These are phyloP conservation scores for Malassezia brasiliensis DNA, from an alignment of 1,284 basidiomycete species.

Conservation along the genomic window DNA sequence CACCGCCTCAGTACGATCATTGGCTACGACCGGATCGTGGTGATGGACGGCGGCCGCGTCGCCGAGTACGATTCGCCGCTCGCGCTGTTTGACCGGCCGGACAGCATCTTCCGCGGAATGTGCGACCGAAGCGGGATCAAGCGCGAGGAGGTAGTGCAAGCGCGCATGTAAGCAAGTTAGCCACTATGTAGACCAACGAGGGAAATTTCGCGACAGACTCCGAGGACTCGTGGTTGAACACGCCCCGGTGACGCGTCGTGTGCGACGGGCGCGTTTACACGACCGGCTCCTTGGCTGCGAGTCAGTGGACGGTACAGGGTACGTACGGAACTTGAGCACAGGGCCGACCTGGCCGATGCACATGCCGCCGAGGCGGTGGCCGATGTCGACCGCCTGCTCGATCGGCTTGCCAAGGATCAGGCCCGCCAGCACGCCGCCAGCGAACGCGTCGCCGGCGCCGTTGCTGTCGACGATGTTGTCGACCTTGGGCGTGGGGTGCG, in stretches of 20 bases:
- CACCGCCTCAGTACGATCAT: slow-evolving; percentile 67
- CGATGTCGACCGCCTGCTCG: slow-evolving; percentile 70
- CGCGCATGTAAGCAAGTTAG: background rate
- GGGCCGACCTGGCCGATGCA: slow-evolving; percentile 69
- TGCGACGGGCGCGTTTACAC: slow-evolving; percentile 14
- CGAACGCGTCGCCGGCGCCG: slow-evolving; percentile 97
- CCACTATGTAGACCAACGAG: background rate
- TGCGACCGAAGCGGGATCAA: slow-evolving; percentile 64
- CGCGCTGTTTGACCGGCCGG: slow-evolving; percentile 54
- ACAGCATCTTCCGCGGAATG: slow-evolving; percentile 60
- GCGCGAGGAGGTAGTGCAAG: slow-evolving; percentile 50
- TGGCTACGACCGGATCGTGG: slow-evolving; percentile 67
- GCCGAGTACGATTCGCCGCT: slow-evolving; percentile 64
- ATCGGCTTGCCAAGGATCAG: slow-evolving; percentile 69
- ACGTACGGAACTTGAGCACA: slow-evolving; percentile 39
- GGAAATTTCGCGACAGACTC: too few species aligned
- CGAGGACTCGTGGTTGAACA: slow-evolving; percentile 17
- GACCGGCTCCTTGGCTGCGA: slow-evolving; percentile 28
- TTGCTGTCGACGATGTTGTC: slow-evolving; percentile 78
- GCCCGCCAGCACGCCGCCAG: slow-evolving; percentile 90
- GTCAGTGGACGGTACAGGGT: background rate
- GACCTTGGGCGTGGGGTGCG: slow-evolving; percentile 52
- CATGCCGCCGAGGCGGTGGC: slow-evolving; percentile 80
- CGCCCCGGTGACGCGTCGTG: background rate
- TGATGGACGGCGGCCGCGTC: slow-evolving; percentile 64